Percentiles rank a stretch among this genome's conserved stretches.
These are phyloP conservation scores for Calycina marina DNA, from an alignment of 2,329 filamentous ascomycete species.

Conservation along the genomic window DNA sequence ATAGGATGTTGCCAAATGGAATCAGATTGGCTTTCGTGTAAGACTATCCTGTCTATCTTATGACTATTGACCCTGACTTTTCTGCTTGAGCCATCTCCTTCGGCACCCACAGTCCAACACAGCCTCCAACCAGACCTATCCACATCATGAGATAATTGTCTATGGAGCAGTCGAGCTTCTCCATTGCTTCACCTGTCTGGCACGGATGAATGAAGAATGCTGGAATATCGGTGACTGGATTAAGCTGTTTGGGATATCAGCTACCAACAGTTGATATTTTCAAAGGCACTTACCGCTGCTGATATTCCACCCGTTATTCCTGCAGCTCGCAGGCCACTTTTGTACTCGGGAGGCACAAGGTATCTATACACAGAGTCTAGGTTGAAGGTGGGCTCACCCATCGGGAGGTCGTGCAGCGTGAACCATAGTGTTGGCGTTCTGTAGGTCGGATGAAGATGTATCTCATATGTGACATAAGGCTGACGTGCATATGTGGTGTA, in stretches of 20 bases:
- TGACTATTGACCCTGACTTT: neutral
- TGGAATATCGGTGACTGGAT: conserved; percentile 65
- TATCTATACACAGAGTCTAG: conserved; percentile 57
- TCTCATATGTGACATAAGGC: conserved; percentile 44
- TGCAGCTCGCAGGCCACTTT: conserved; percentile 40
- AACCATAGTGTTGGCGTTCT: conserved; percentile 66
- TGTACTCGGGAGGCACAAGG: conserved; percentile 54
- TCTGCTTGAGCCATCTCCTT: conserved; percentile 41
- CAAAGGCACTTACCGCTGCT: conserved; percentile 58
- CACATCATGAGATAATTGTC: conserved; percentile 71
- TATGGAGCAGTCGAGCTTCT: conserved; percentile 40
- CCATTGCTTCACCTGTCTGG: conserved; percentile 70
- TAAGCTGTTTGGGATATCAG: conserved; percentile 25
- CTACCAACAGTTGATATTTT: no score
- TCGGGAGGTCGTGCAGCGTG: conserved; percentile 42
- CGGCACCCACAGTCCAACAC: conserved; percentile 66
- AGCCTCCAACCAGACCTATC: conserved; percentile 74
- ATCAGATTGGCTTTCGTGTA: no score
- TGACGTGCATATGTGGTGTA: conserved; percentile 24
- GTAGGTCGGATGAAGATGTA: conserved; percentile 63
- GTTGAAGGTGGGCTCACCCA: conserved; percentile 40
- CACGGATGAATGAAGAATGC: conserved; percentile 91
- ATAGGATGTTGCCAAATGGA: no score
- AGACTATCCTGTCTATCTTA: neutral
- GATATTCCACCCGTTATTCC: conserved; percentile 62